These are phyloP conservation scores for Lophiostoma macrostomum DNA, from an alignment of 495 filamentous ascomycete genomes.

Conservation along the genomic window DNA sequence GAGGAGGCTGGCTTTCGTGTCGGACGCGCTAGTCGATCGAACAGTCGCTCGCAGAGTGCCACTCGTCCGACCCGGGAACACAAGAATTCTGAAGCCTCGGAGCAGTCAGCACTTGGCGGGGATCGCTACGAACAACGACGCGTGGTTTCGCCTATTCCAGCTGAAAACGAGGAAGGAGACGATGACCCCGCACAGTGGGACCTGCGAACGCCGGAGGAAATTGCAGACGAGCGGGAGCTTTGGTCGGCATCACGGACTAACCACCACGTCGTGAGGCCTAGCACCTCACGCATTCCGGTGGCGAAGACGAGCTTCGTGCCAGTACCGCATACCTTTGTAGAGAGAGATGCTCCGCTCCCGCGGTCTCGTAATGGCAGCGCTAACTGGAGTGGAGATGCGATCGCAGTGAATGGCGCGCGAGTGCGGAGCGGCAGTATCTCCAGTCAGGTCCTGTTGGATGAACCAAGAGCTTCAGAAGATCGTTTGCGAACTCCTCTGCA, in stretches of 20 bases:
- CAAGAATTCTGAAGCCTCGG: conserved; percentile 14
- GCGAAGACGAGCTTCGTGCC: conserved; percentile 72
- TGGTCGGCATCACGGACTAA: conserved; percentile 39
- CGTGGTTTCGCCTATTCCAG: conserved; percentile 47
- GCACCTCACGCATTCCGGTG: conserved; percentile 77
- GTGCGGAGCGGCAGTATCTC: conserved; percentile 70
- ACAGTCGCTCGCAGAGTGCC: conserved; percentile 53
- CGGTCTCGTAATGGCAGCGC: conserved; percentile 56
- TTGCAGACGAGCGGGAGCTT: conserved; percentile 57
- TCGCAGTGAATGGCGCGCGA: conserved; percentile 58
- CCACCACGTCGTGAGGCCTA: conserved; percentile 39
- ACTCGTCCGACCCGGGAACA: conserved; percentile 2
- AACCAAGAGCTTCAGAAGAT: conserved; percentile 44
- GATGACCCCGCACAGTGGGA: conserved; percentile 58
- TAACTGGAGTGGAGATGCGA: conserved; percentile 55
- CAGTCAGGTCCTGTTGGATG: conserved; percentile 55
- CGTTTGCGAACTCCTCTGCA: conserved; percentile 18
- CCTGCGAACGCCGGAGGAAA: conserved; percentile 75
- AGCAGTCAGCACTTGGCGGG: conserved; percentile 4
- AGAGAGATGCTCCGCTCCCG: conserved; percentile 65
- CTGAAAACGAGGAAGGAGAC: conserved; percentile 42
- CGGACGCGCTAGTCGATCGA: conserved; percentile 51
- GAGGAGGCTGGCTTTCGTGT: conserved; percentile 84
- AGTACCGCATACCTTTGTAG: conserved; percentile 65
- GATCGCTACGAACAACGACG: conserved; percentile 46